Base-by-base conservation (phyloP, 768 basidiomycete genomes). In the Lactarius tabidus region DNA sequence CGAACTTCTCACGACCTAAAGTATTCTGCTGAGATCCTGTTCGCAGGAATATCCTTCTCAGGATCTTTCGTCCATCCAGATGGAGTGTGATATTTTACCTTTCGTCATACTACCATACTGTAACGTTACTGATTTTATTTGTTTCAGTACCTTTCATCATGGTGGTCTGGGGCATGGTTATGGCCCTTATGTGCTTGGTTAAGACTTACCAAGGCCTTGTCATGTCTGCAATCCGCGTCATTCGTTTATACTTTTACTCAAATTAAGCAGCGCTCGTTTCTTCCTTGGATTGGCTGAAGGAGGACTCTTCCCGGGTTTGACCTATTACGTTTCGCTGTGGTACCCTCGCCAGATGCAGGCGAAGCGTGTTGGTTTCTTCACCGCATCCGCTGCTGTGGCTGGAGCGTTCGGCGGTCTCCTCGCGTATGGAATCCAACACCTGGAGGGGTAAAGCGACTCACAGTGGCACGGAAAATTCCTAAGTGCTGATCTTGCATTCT, bases 351-450 rank as follows among this genome's bases (percentile, higher is more conserved):
- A 76, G 59, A 87, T 88, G 70, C 81, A 85, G 51, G 85, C 83
- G 18, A 75, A 74, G 70, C 81, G 86, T 31, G 79, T 86, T 64
- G 83, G 85, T 5, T 76, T 88, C 51, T 88, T 88, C 77, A 86
- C 86, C 72, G 81, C 82, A n/a, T 84, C 85, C 43, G 84, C 85
- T 15, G 85, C 84, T 2, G 70, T 83, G 36, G 81, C 85, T 28
- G 78, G 79, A 62, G 74, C 77, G 67, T 84, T 76, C 71, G 81
- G 83, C 57, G 83, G 84, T 33, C 69, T 84, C 45, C 76, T 72
- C 33, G 82, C 83, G 62, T 84, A 71, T 69, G 81, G 74, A 3
- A 80, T 82, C 55, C 77, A 78, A 43, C 73, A 77, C 29, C 77
- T 82, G 76, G 80, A 82, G 59, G 81, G 81, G 77, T 77, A 62